Percentiles rank a stretch among this genome's conserved stretches.
phyloP scores from a whole-genome alignment of 768 basidiomycete species.

The Pholiota microspora region DNA sequence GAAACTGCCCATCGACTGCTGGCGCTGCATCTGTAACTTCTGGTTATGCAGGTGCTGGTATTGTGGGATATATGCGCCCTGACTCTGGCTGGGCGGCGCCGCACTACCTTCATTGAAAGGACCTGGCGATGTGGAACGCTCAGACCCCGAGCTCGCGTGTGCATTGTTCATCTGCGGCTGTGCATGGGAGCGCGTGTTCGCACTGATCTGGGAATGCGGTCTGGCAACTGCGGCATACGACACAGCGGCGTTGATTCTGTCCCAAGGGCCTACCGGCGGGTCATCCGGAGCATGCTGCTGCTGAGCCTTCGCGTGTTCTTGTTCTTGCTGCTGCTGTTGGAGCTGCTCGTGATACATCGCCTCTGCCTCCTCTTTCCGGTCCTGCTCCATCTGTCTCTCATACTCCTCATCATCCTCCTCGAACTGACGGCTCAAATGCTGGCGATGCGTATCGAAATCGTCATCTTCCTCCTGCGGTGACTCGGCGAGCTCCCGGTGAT shows the following conservation, averaged over 20 bases:
- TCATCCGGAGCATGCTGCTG: not conserved
- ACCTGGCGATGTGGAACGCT: conserved; percentile 31
- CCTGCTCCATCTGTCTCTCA: conserved; percentile 6
- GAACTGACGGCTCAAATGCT: conserved; percentile 11
- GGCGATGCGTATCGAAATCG: conserved; percentile 10
- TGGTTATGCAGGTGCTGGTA: conserved; percentile 10
- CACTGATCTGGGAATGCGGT: not conserved
- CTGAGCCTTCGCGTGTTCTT: not conserved
- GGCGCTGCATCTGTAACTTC: conserved; percentile 8
- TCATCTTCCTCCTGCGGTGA: conserved; percentile 1
- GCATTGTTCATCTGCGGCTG: too few relatives aligned
- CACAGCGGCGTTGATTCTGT: conserved; percentile 23
- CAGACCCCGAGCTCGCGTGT: conserved; percentile 25
- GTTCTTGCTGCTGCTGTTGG: conserved; percentile 4
- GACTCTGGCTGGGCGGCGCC: conserved; percentile 5
- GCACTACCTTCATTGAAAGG: not conserved
- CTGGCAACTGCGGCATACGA: conserved; percentile 5
- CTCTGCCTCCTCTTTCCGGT: conserved; percentile 3
- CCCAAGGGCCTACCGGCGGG: conserved; percentile 41
- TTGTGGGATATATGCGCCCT: conserved; percentile 11
- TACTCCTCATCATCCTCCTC: conserved; percentile 3
- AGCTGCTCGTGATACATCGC: conserved; percentile 4
- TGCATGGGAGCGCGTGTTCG: too few relatives aligned
- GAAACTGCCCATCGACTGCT: not conserved
- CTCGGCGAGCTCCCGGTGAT: not conserved